Evolutionary conservation across 2,329 filamentous ascomycete genomes (phyloP), one percentile per base, ranked within the genome.

Genomic region (Xylariaceae sp.): DNA sequence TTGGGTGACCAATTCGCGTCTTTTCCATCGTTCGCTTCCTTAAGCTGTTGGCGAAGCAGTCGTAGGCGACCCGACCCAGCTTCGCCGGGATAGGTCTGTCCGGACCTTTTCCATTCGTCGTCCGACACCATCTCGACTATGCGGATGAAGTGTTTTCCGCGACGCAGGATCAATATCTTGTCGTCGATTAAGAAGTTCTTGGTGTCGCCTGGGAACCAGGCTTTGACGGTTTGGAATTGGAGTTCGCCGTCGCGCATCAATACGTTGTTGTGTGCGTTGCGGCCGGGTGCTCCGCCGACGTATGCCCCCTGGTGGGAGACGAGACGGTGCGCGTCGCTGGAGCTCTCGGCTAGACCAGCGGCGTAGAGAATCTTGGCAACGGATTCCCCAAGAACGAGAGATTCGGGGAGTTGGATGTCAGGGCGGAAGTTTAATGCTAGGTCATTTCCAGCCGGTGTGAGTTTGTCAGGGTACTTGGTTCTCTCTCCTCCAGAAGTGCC

Each of bases 121-220:
- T 87, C 80, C 55, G 69, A 71, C 31, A 87, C 71, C 55, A 87
- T 73, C 67, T 85, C 74, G 47, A 87, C 73, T 57, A 86, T 76
- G 42, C 82, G 79, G 42, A 87, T 68, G 56, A 85, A 83, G 68
- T 84, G 78, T 71, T 84, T 86, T 58, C 83, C 83, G 63, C 78
- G 82, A 57, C 84, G 80, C 48, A 87, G 71, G 59, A 87, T 77
- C 56, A 87, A 71, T 43, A 86, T 59, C 57, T 77, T 74, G 51
- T 67, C 80, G 55, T 84, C 80, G 16, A 89, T 78, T 50, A 87
- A 71, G 62, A 78, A 88, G 50, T 82, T 79, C 52, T 74, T 63
- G 1, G 83, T 85, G 48, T 86, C 80, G 19, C 75, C 69, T 0
- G 76, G 73, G 59, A 74, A 79, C 77, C 82, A 84, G 18, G 77